Base-by-base conservation (phyloP, 805 yeast species). In the Candida pseudofarinosa region DNA sequence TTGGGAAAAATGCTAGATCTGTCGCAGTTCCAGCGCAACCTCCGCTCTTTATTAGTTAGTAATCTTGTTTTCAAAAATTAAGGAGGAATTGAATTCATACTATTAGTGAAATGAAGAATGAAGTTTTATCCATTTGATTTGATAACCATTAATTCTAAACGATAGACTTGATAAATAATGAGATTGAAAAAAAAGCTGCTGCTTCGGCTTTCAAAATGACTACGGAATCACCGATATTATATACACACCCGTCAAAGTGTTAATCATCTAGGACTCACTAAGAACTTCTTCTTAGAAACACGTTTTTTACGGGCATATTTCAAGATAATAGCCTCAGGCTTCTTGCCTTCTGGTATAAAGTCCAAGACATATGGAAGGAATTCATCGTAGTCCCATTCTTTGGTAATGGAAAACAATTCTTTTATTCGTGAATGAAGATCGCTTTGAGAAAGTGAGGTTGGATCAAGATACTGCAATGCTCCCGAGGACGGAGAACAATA, bases 1-100 rank as follows among this genome's bases (percentile, higher is more conserved):
- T 88, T 12, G 99, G 99, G 70, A 91, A 93, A 64, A 93, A 93
- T 3, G 85, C 88, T 32, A 93, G 71, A 65, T 93, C 99, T 1
- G 97, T 90, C 4, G 95, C 83, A 1, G 97, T 93, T 13, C 99
- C 99, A 4, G 99, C 97, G 45, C 93, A 83, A 5, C 87, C 99
- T 32, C 99, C 99, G 56, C 90, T 81, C 76, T 65, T 8, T n/a
- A n/a, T 15, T 18, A 14, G 38, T 51, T 54, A 53, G 55, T 48
- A 42, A 35, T 40, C 10, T 19, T 23, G 15, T 14, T 20, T 28
- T n/a, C 7, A 28, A 7, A n/a, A 13, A 33, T 10, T 28, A 4
- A 23, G 17, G 17, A 19, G 26, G 13, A 28, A 26, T 5, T 8
- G 19, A 19, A 19, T 14, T 63, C 69, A 31, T 63, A 64, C 70